Percentiles rank a stretch among this genome's conserved stretches.
Evolutionary conservation across 1,284 basidiomycete genomes (phyloP).

Genomic region (Quambalaria eucalypti): DNA sequence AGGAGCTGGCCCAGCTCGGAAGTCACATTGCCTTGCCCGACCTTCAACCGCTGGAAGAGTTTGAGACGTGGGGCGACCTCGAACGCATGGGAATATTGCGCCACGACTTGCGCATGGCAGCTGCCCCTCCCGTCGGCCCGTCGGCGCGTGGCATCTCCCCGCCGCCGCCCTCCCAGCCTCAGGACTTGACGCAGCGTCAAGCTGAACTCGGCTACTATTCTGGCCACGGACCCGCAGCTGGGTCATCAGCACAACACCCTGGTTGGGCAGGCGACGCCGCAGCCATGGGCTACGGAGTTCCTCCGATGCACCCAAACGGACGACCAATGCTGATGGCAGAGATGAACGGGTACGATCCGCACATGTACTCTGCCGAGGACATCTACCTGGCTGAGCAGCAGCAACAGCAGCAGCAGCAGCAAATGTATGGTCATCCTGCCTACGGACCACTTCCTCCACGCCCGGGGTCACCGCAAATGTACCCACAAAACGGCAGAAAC

Average conservation of each 20-base stretch:
- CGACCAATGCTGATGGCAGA: not conserved
- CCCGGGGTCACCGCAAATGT: too few species aligned
- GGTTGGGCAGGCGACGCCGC: not conserved
- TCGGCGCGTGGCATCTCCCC: conserved; percentile 1
- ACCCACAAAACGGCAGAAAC: too few species aligned
- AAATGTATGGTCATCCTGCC: not conserved
- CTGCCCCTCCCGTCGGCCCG: not conserved
- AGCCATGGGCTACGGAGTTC: not conserved
- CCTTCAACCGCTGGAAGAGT: conserved; percentile 34
- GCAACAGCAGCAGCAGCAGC: not conserved
- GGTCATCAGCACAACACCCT: not conserved
- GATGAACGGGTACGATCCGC: not conserved
- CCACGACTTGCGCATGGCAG: not conserved
- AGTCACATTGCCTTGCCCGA: conserved; percentile 36
- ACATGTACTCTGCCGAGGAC: too few species aligned
- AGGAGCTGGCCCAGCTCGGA: not conserved
- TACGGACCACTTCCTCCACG: too few species aligned
- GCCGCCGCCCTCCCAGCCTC: conserved; percentile 8
- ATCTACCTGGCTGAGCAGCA: not conserved
- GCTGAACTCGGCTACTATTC: not conserved
- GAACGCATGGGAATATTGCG: conserved; percentile 37
- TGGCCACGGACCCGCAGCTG: not conserved
- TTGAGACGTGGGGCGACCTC: conserved; percentile 39
- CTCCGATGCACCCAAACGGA: not conserved
- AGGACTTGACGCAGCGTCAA: conserved; percentile 13